A percentile compares a stretch with the other conserved stretches of the same genome.
phyloP scores from a whole-genome alignment of 2,329 filamentous ascomycete species.

The Exutisphaerella laricina region DNA sequence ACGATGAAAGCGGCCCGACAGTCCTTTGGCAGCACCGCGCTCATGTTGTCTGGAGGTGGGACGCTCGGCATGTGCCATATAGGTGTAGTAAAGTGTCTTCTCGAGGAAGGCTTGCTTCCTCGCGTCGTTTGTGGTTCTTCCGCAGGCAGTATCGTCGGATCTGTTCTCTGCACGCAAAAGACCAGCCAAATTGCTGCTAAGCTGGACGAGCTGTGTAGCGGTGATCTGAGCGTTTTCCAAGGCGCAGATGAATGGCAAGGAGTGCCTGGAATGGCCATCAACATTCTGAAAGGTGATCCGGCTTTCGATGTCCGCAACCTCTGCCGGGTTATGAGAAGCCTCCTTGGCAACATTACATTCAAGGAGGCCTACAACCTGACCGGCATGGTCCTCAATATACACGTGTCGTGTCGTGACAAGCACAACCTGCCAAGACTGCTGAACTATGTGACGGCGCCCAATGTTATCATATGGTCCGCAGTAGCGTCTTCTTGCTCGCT shows the following conservation, averaged over 20 bases:
- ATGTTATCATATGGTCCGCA: conserved; percentile 94
- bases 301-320: conserved; percentile 68
- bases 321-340: conserved; percentile 69
- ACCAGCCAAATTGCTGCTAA: conserved; percentile 14
- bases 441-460: conserved; percentile 89
- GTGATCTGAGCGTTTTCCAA: conserved; percentile 22
- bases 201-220: conserved; percentile 18
- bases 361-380: conserved; percentile 96
- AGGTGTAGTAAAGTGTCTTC: conserved; percentile 20
- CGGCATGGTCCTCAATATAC: conserved; percentile 84
- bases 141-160: conserved; percentile 23
- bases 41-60: conserved; percentile 24
- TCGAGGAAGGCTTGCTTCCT: conserved; percentile 17
- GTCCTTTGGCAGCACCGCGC: conserved; percentile 21
- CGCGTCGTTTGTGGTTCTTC: conserved; percentile 23
- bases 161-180: conserved; percentile 23
- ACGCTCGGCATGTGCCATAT: conserved; percentile 25
- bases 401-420: conserved; percentile 78
- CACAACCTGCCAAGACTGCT: conserved; percentile 82
- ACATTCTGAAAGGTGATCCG: conserved; percentile 18
- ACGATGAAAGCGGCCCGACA: conserved; percentile 18
- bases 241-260: conserved; percentile 18
- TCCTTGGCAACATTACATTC: conserved; percentile 87
- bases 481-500: conserved; percentile 95
- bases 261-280: conserved; percentile 16